Evolutionary conservation across 2,329 filamentous ascomycete genomes (phyloP).

Genomic region (Parafenestella ontariensis): DNA sequence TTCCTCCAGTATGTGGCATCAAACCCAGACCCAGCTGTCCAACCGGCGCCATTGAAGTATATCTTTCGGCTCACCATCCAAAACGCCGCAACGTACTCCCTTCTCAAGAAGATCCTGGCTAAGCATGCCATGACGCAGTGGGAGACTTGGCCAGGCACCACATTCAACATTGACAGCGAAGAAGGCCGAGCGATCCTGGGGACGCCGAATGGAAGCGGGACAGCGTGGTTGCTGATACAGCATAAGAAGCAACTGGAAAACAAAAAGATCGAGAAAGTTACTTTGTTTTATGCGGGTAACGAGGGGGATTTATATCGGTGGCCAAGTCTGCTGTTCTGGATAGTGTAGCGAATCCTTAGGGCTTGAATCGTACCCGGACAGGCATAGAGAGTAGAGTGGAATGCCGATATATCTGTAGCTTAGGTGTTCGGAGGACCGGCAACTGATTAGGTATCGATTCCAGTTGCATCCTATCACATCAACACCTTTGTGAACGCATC

Average conservation of each 20-base stretch:
- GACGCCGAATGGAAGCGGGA: conserved; percentile 10
- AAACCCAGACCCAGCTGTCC: background rate
- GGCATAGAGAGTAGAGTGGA: background rate
- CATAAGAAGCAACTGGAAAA: conserved; percentile 3
- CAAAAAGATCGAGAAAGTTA: conserved; percentile 3
- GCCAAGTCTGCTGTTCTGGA: conserved; percentile 9
- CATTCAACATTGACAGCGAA: conserved; percentile 7
- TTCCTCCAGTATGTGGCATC: conserved; percentile 10
- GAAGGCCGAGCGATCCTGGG: conserved; percentile 18
- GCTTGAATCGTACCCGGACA: background rate
- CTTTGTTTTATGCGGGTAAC: conserved; percentile 5
- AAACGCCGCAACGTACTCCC: background rate
- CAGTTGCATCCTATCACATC: conserved; percentile 13
- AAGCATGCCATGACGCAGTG: background rate
- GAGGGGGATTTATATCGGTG: background rate
- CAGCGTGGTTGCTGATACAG: conserved; percentile 10
- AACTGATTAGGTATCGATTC: background rate
- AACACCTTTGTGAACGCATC: conserved; percentile 55
- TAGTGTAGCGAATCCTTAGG: background rate
- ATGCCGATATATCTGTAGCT: background rate
- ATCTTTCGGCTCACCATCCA: conserved; percentile 9
- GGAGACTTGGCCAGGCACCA: conserved; percentile 2
- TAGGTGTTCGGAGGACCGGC: background rate
- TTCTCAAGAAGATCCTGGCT: background rate
- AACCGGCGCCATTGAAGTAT: background rate